Evolutionary conservation across 495 filamentous ascomycete species (phyloP).

Genomic region (Pyronema domesticum): DNA sequence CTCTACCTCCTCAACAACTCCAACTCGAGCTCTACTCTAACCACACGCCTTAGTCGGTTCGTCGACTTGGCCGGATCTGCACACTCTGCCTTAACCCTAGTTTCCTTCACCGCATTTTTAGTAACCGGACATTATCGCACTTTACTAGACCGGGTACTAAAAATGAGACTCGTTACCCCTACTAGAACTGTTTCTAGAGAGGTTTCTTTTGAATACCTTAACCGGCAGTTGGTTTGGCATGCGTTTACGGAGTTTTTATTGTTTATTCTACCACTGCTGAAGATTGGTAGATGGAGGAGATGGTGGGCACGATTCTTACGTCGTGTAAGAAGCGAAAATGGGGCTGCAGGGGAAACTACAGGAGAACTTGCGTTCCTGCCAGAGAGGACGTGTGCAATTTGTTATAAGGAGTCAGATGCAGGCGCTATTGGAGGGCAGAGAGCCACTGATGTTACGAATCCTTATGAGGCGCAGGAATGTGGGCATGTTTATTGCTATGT

Average conservation of each 20-base stretch:
- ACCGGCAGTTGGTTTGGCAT: conserved; percentile 95
- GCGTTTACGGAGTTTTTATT: conserved; percentile 96
- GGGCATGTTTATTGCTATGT: conserved; percentile 92
- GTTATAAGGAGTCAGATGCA: conserved; percentile 80
- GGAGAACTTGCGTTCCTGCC: conserved; percentile 76
- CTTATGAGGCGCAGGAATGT: conserved; percentile 81
- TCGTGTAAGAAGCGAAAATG: conserved; percentile 36
- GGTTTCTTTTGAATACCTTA: conserved; percentile 93
- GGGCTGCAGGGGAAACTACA: conserved; percentile 30
- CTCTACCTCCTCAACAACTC: conserved; percentile 21
- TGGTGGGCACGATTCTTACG: conserved; percentile 75
- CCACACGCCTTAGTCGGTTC: conserved; percentile 34
- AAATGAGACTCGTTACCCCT: conserved; percentile 68
- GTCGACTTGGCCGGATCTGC: conserved; percentile 49
- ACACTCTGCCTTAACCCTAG: conserved; percentile 62
- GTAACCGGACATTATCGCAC: conserved; percentile 83
- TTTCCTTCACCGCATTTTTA: conserved; percentile 77
- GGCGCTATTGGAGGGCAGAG: conserved; percentile 70
- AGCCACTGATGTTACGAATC: conserved; percentile 88
- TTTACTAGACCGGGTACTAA: conserved; percentile 66
- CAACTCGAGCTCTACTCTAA: not conserved
- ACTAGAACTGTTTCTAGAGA: conserved; percentile 69
- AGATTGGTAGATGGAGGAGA: conserved; percentile 77
- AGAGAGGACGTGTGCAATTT: conserved; percentile 93
- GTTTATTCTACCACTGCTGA: conserved; percentile 84